phyloP scores from a whole-genome alignment of 176 grass and related monocot species.

The Alloteropsis semialata region DNA sequence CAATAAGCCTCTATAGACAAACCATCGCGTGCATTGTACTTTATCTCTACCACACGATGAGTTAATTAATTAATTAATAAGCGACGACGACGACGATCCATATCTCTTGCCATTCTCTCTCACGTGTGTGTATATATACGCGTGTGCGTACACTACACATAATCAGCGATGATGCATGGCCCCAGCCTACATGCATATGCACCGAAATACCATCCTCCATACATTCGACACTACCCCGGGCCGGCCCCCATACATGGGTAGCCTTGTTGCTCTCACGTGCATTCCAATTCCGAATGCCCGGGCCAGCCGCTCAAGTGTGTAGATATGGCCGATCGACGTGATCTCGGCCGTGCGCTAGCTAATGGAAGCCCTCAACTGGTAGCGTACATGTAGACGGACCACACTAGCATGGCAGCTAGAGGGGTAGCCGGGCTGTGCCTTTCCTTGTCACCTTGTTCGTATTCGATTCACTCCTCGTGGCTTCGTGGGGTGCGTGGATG shows the following conservation, averaged over 20 bases:
- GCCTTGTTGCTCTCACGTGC: background rate
- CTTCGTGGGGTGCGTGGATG: background rate
- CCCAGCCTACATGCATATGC: background rate
- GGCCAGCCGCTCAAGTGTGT: background rate
- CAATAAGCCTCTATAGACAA: too few species aligned
- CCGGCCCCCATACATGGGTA: background rate
- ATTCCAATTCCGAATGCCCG: background rate
- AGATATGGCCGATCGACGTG: background rate
- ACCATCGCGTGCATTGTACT: too few species aligned
- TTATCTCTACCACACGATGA: too few species aligned
- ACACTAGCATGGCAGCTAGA: background rate
- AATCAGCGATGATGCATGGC: too few species aligned
- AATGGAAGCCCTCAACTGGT: background rate
- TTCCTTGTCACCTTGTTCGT: background rate
- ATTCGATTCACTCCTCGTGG: background rate
- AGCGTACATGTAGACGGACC: background rate
- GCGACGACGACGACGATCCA: too few species aligned
- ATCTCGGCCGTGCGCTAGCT: background rate
- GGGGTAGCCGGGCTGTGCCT: background rate
- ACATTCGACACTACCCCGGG: background rate
- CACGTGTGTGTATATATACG: too few species aligned
- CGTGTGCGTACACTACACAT: too few species aligned
- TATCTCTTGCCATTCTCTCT: too few species aligned
- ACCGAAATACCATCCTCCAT: background rate
- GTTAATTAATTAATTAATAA: too few species aligned